These are phyloP conservation scores for Isatis tinctoria DNA, from an alignment of 345 rosid species.

Conservation along the genomic window DNA sequence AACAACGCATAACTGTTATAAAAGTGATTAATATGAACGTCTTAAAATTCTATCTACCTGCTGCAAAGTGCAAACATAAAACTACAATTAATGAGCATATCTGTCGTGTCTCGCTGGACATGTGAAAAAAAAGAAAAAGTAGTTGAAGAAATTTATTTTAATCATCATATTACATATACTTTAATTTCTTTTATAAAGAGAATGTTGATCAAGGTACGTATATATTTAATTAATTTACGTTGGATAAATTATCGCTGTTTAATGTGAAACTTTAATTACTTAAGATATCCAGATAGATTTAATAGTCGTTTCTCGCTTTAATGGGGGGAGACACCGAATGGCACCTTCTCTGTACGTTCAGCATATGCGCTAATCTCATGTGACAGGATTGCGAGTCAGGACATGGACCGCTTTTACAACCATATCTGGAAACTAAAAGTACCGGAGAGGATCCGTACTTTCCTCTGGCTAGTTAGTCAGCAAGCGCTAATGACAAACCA, in stretches of 20 bases:
- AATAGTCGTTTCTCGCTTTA: neutral
- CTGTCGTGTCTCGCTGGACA: constrained; percentile 5
- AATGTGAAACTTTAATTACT: neutral
- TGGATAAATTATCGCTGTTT: neutral
- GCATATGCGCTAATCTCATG: no score
- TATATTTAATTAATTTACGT: neutral
- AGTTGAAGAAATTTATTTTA: neutral
- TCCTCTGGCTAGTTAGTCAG: no score
- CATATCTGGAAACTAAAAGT: no score
- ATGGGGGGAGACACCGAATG: no score
- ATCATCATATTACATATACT: neutral
- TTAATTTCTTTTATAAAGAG: no score
- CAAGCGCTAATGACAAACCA: no score
- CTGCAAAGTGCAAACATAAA: neutral
- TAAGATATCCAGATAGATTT: neutral
- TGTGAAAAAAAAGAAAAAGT: neutral
- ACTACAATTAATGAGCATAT: neutral
- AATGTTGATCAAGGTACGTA: neutral
- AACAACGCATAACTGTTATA: neutral
- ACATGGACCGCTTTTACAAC: no score
- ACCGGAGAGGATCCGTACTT: no score
- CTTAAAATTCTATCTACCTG: neutral
- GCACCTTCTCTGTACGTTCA: no score
- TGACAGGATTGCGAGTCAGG: no score
- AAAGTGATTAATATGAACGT: neutral